phyloP scores from a whole-genome alignment of 2,329 filamentous ascomycete genomes.

The Helotiales sp. region DNA sequence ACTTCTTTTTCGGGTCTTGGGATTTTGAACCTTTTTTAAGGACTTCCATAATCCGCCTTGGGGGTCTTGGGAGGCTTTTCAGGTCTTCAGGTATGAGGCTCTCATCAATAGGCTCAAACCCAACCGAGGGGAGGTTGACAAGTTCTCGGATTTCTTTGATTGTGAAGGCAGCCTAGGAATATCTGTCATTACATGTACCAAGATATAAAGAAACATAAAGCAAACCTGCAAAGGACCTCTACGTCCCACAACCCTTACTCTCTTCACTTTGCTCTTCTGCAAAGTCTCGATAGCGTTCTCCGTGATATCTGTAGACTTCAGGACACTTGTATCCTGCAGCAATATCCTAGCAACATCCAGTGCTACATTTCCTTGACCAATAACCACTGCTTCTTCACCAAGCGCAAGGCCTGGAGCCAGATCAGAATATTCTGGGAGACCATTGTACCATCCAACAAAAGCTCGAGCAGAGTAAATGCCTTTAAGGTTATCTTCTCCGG shows the following conservation, averaged over 20 bases:
- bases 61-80: slow-evolving; percentile 70
- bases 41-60: slow-evolving; percentile 77
- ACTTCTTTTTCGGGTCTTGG: slow-evolving; percentile 57
- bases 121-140: slow-evolving; percentile 71
- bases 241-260: slow-evolving; percentile 84
- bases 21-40: slow-evolving; percentile 70
- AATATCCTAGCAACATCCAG: slow-evolving; percentile 90
- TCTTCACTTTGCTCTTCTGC: slow-evolving; percentile 69
- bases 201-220: not conserved
- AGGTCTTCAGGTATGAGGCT: slow-evolving; percentile 67
- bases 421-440: slow-evolving; percentile 76
- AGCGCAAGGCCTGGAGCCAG: slow-evolving; percentile 71
- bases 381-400: slow-evolving; percentile 80
- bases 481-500: slow-evolving; percentile 70
- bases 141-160: slow-evolving; percentile 93
- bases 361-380: slow-evolving; percentile 96
- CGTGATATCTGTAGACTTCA: slow-evolving; percentile 85
- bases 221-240: slow-evolving; percentile 82
- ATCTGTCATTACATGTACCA: not conserved
- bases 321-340: slow-evolving; percentile 69
- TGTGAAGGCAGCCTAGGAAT: slow-evolving; percentile 76
- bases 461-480: slow-evolving; percentile 86
- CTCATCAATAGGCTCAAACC: slow-evolving; percentile 68
- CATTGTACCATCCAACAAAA: slow-evolving; percentile 99
- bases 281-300: slow-evolving; percentile 77